Conservation (phyloP, 169 alveolate species). For the Miamiensis avidus region DNA sequence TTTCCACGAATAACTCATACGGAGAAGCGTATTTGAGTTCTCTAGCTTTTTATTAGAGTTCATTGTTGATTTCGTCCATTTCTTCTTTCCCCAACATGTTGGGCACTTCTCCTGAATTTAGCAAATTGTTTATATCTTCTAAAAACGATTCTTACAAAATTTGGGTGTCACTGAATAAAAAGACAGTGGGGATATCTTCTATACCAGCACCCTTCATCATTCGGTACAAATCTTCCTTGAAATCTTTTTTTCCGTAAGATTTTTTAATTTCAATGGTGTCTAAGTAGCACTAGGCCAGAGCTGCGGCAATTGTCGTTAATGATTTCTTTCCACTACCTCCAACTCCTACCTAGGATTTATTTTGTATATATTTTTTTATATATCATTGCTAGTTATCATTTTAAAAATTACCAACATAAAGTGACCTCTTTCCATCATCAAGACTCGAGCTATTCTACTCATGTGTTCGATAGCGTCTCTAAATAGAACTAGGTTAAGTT, state of each 20-base stretch:
- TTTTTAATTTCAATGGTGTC: constrained; percentile 61
- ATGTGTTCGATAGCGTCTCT: constrained; percentile 84
- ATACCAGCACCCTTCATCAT: constrained; percentile 66
- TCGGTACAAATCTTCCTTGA: constrained; percentile 66
- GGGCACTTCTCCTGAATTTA: constrained; percentile 80
- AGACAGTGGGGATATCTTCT: constrained; percentile 53
- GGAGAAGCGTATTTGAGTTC: constrained; percentile 63
- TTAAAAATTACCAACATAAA: constrained; percentile 78
- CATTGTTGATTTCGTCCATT: constrained; percentile 65
- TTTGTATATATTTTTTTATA: no score
- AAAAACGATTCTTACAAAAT: constrained; percentile 77
- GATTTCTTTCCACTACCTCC: constrained; percentile 86
- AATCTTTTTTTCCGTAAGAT: constrained; percentile 62
- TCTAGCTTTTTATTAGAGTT: constrained; percentile 63
- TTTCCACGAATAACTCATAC: constrained; percentile 69
- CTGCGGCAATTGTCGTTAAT: constrained; percentile 70
- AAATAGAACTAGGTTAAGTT: constrained; percentile 83
- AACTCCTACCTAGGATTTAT: no score
- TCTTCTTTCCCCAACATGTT: constrained; percentile 80
- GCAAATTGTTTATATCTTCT: constrained; percentile 81
- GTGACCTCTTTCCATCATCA: constrained; percentile 83
- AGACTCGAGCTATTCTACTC: constrained; percentile 74
- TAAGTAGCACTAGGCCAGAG: constrained; percentile 52
- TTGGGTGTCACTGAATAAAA: constrained; percentile 76
- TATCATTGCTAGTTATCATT: no score